Evolutionary conservation across 1,284 basidiomycete genomes (phyloP).

Genomic region (Fomes fomentarius): DNA sequence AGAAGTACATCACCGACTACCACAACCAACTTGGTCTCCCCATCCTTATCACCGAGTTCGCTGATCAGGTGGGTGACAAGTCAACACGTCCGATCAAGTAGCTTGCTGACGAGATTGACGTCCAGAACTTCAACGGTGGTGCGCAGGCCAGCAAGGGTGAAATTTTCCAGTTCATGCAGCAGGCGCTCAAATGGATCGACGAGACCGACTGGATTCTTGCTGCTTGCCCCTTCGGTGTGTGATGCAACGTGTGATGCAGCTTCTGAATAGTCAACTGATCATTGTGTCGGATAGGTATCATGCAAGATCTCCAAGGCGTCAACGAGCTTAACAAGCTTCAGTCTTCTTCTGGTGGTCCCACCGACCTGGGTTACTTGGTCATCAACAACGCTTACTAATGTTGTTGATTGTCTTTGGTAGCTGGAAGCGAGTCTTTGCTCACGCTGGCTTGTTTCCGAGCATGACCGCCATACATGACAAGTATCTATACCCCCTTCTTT

Average conservation of each 20-base stretch:
- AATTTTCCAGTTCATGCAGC: conserved; percentile 60
- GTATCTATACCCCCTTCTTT: conserved; percentile 27
- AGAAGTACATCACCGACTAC: conserved; percentile 52
- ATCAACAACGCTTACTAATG: conserved; percentile 32
- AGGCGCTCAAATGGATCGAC: conserved; percentile 61
- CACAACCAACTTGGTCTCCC: conserved; percentile 41
- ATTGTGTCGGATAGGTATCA: conserved; percentile 48
- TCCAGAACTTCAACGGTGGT: conserved; percentile 65
- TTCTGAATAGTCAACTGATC: neutral
- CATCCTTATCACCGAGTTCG: conserved; percentile 74
- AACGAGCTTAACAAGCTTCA: conserved; percentile 65
- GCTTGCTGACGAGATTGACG: neutral
- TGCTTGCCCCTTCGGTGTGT: conserved; percentile 75
- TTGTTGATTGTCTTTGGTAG: neutral
- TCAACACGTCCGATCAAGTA: neutral
- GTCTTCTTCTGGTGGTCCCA: conserved; percentile 44
- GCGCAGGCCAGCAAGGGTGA: conserved; percentile 52
- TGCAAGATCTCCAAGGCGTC: conserved; percentile 72
- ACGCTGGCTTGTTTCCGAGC: conserved; percentile 2
- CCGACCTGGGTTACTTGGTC: conserved; percentile 47
- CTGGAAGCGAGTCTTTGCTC: neutral
- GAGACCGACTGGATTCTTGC: conserved; percentile 52
- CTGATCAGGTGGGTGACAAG: conserved; percentile 51
- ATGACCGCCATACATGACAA: conserved; percentile 2
- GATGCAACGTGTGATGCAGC: neutral